Percentiles rank a stretch among this genome's conserved stretches.
These are phyloP conservation scores for Tuber brumale DNA, from an alignment of 495 filamentous ascomycete species.

Conservation along the genomic window DNA sequence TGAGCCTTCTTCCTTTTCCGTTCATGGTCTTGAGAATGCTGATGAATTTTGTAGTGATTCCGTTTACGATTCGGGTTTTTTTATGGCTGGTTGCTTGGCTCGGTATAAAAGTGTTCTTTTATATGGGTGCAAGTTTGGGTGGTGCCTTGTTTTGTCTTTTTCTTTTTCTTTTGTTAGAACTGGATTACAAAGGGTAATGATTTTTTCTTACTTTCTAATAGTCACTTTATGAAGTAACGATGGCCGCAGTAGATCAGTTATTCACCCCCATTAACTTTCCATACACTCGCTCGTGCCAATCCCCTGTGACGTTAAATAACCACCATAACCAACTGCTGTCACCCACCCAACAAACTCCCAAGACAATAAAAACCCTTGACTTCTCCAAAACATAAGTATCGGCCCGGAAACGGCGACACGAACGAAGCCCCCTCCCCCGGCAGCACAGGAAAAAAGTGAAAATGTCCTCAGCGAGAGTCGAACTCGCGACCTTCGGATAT, in stretches of 20 bases:
- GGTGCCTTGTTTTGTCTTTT: background rate
- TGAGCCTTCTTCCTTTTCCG: background rate
- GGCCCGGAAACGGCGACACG: background rate
- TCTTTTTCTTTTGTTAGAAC: background rate
- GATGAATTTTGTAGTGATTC: background rate
- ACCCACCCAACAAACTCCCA: background rate
- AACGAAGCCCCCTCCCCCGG: no score
- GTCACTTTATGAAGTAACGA: background rate
- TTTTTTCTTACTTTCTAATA: background rate
- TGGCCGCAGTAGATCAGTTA: background rate
- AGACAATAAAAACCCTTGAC: background rate
- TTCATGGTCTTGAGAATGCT: background rate
- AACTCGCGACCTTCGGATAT: conserved; percentile 40
- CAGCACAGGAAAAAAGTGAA: background rate
- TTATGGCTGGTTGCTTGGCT: background rate
- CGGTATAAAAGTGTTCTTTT: background rate
- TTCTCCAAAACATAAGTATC: background rate
- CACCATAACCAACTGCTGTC: background rate
- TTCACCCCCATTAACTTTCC: background rate
- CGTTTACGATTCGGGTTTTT: background rate
- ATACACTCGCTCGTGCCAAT: background rate
- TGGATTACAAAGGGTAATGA: background rate
- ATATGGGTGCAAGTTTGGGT: background rate
- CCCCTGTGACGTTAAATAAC: background rate
- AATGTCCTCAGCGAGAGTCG: conserved; percentile 36